Conservation (phyloP, 257 asterid genomes). For the Nicotiana undulata region DNA sequence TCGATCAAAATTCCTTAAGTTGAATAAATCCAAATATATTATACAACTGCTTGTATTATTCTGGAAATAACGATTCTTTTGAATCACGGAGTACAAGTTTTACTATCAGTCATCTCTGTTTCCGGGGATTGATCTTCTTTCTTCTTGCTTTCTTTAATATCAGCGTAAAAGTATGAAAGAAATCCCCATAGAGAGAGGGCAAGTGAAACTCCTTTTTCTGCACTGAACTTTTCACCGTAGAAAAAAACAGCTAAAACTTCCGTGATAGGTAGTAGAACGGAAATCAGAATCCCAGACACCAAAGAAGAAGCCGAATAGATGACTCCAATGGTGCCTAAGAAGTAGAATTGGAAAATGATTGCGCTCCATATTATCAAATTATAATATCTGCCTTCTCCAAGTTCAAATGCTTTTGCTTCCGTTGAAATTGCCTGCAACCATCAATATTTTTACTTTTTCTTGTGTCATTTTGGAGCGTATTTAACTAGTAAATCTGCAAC, state of each 20-base stretch:
- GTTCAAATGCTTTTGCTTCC: conserved; percentile 18
- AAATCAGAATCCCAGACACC: conserved; percentile 20
- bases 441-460: neutral
- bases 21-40: neutral
- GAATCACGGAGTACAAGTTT: neutral
- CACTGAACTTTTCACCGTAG: conserved; percentile 15
- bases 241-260: conserved; percentile 18
- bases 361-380: conserved; percentile 7
- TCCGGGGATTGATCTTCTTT: neutral
- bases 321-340: conserved; percentile 21
- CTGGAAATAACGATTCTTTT: neutral
- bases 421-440: conserved; percentile 15
- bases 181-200: conserved; percentile 25
- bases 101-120: neutral
- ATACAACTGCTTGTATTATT: neutral
- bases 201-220: conserved; percentile 24
- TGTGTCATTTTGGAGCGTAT: no score
- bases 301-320: conserved; percentile 17
- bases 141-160: conserved; percentile 8
- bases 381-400: conserved; percentile 14
- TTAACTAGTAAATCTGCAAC: neutral
- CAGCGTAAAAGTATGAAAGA: conserved; percentile 25
- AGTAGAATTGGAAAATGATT: conserved; percentile 13
- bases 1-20: neutral
- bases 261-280: conserved; percentile 16